phyloP scores from a whole-genome alignment of 2,329 filamentous ascomycete genomes.

The Colletotrichum tofieldiae region DNA sequence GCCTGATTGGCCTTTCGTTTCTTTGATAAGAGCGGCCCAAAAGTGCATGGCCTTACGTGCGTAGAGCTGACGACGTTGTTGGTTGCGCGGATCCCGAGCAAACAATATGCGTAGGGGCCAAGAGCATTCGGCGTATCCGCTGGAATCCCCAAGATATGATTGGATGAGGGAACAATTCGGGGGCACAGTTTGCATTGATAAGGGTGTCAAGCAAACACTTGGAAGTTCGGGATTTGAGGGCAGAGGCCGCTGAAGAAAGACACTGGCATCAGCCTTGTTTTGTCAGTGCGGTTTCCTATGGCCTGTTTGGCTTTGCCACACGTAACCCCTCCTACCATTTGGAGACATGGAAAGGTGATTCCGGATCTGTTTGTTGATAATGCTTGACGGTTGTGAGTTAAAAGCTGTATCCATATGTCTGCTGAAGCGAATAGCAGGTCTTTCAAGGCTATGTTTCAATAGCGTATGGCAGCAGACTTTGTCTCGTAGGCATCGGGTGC shows the following conservation, averaged over 20 bases:
- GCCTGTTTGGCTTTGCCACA: too few relatives aligned
- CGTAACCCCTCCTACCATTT: too few relatives aligned
- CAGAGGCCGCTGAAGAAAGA: neutral
- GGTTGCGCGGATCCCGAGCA: neutral
- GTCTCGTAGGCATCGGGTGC: neutral
- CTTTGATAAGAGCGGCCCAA: neutral
- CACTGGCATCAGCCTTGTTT: neutral
- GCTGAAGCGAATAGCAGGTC: too few relatives aligned
- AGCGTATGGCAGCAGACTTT: neutral
- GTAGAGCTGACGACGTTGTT: neutral
- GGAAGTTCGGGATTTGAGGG: neutral
- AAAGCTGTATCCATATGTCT: too few relatives aligned
- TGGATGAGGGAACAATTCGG: neutral
- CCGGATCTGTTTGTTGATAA: too few relatives aligned
- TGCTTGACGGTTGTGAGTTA: too few relatives aligned
- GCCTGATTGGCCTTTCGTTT: too few relatives aligned
- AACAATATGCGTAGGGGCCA: neutral
- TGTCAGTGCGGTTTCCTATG: too few relatives aligned
- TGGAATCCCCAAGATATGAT: neutral
- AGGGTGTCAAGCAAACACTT: neutral
- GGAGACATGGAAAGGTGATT: neutral
- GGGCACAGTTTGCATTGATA: neutral
- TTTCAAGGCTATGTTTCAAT: neutral
- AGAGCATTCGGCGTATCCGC: neutral
- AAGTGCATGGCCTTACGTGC: neutral